These are phyloP conservation scores for Epichloe brachyelytri DNA, from an alignment of 2,329 filamentous ascomycete species.

Conservation along the genomic window DNA sequence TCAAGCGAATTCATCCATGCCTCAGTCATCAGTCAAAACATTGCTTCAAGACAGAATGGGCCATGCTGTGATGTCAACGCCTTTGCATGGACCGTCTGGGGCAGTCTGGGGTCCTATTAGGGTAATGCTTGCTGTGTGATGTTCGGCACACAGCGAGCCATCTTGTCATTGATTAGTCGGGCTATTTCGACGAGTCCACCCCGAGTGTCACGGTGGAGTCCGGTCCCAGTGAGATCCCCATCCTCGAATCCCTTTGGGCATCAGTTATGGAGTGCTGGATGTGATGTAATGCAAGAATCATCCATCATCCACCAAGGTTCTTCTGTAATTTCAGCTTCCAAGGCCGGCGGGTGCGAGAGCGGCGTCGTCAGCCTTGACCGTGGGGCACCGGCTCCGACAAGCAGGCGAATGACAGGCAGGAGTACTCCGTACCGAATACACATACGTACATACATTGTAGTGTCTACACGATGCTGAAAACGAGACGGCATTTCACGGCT, in stretches of 20 bases:
- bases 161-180: background rate
- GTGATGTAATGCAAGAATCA: background rate
- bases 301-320: background rate
- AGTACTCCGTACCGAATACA: background rate
- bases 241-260: too few species aligned
- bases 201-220: background rate
- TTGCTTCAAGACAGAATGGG: background rate
- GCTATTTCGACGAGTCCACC: background rate
- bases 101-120: background rate
- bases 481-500: background rate
- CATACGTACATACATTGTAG: too few species aligned
- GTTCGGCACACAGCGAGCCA: background rate
- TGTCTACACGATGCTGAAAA: background rate
- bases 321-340: background rate
- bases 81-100: background rate
- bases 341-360: slow-evolving; percentile 1
- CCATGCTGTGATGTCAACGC: background rate
- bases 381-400: slow-evolving; percentile 5
- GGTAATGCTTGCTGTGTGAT: too few species aligned
- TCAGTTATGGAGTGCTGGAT: background rate
- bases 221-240: background rate
- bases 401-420: background rate
- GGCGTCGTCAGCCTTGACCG: slow-evolving; percentile 1
- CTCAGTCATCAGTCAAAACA: background rate
- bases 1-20: background rate